Percentiles rank a stretch among this genome's conserved stretches.
phyloP scores from a whole-genome alignment of 2,329 filamentous ascomycete genomes.

The Cercospora sp. region DNA sequence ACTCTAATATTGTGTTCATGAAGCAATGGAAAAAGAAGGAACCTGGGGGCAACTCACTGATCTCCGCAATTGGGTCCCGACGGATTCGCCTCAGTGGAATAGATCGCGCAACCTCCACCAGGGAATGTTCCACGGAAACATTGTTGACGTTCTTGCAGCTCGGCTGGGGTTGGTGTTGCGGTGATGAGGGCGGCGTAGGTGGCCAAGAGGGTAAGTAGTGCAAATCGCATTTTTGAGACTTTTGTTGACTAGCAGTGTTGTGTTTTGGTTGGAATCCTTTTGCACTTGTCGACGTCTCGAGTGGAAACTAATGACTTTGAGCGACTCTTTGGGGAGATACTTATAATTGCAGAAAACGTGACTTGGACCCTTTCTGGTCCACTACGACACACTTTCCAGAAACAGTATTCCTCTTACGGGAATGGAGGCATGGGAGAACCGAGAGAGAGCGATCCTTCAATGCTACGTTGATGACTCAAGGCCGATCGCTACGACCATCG shows the following conservation, averaged over 20 bases:
- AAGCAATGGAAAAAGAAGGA: neutral
- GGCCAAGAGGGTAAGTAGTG: neutral
- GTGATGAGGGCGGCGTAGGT: neutral
- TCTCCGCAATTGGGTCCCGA: neutral
- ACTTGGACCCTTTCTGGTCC: neutral
- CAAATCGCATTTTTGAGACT: neutral
- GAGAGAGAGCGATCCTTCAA: neutral
- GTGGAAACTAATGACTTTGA: neutral
- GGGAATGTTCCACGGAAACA: neutral
- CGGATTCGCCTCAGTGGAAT: neutral
- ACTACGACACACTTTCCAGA: neutral
- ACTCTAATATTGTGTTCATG: no score
- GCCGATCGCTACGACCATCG: neutral
- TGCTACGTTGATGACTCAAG: neutral
- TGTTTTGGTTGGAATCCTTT: neutral
- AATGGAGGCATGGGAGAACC: neutral
- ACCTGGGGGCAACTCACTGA: neutral
- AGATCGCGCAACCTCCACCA: neutral
- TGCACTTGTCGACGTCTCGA: neutral
- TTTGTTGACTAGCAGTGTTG: neutral
- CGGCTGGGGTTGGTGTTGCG: neutral
- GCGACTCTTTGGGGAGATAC: neutral
- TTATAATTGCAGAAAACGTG: neutral
- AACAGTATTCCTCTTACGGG: neutral
- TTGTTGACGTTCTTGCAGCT: neutral